Evolutionary conservation across 2,329 filamentous ascomycete species (phyloP), one percentile per base, ranked within the genome.

Genomic region (Cladosporium colombiae): DNA sequence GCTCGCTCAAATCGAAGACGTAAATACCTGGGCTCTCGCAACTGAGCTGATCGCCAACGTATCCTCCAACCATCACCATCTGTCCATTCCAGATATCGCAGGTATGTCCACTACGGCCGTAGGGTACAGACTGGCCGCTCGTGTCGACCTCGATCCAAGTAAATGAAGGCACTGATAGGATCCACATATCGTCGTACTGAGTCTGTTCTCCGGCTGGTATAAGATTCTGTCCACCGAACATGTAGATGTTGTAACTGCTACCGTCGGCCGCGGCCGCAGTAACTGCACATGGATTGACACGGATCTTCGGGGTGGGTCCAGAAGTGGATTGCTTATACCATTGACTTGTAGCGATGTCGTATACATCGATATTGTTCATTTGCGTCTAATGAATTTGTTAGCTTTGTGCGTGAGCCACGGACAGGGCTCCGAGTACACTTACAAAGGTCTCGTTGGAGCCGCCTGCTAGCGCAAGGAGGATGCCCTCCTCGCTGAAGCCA

Each of bases 51-150:
- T 81, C 77, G 2, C 87, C 87, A 8, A 88, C 84, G 69, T 86
- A 89, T 13, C 92, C 92, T 29, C 92, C 92, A 16, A 94, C 81
- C 8, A 89, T 83, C 68, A 95, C 82, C 88, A 96, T 93, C 76
- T 94, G 91, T 66, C 89, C 88, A 18, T 92, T 89, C 78, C 92
- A 94, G 71, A 86, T 85, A 70, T 93, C 86, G 77, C 91, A 95
- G 44, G 88, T 87, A 75, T 94, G 91, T 0, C 91, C 91, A 1
- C 88, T 86, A 63, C 92, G 85, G 3, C 82, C 89, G 8, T 84
- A 78, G 77, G 90, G 74, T 6, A 80, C 62, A 62, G 72, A 68
- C 74, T 86, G 75, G 0, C 78, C 77, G 5, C 77, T 74, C 58
- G 81, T 81, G 67, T 89, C 81, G 27, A 90, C 88, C 72, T 87